Base-by-base conservation (phyloP, 805 yeast species). In the Starmerella kuoi region DNA sequence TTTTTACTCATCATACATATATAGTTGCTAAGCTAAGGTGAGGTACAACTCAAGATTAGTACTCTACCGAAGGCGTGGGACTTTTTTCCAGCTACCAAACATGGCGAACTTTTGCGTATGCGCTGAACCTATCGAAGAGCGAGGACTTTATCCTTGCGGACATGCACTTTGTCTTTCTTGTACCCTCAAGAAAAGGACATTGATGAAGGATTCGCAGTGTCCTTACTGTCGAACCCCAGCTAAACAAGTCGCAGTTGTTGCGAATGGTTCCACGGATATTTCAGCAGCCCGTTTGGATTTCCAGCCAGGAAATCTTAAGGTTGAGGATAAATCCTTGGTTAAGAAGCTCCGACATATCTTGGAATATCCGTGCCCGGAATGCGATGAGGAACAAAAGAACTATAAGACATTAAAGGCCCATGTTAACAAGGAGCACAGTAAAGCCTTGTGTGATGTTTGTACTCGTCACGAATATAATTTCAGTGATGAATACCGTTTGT, bases 141-240 rank as follows among this genome's bases (percentile, higher is more conserved):
- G 77, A 2, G 84, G 94, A 0, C 55, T 81, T 8, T 72, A 91
- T 1, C 82, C 85, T 0, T 91, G 99, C 61, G 76, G 78, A 53
- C 97, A 91, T 58, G 70, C 67, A 26, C 76, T 86, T 0, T 91
- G 99, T 60, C 83, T 85, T 56, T 63, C 59, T 35, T 91, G 99
- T 65, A 67, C 84, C 0, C 72, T 88, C 50, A 70, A 95, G 49
- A 86, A 85, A 55, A 67, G 95, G 34, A 87, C 86, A 0, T 63
- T 88, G 14, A 86, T 80, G 61, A 69, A 72, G 20, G 84, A 82
- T 61, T 70, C 68, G 25, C 65, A 72, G 17, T 91, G 99, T 66
- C 67, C 87, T 37, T 77, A 85, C 33, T 91, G 99, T 61, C 74
- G 98, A 55, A 58, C 85, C 1, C 84, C 77, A 38, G 73, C 73